Conservation (phyloP, 208 protist species). For the Acanthamoeba lenticulata region DNA sequence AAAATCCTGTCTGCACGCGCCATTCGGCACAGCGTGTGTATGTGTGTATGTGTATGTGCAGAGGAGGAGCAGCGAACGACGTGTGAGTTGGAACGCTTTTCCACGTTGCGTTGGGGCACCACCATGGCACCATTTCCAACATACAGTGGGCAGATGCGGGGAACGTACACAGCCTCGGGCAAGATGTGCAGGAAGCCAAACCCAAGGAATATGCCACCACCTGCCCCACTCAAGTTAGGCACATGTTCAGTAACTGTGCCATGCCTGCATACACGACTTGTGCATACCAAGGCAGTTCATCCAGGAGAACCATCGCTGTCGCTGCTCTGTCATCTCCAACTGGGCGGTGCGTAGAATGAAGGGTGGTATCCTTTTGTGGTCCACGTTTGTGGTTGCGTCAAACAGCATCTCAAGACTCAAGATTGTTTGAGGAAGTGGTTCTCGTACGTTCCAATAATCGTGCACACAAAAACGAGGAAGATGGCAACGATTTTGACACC, state of each 20-base stretch:
- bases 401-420: no score
- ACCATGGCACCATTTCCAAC: no score
- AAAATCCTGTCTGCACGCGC: background rate
- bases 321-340: background rate
- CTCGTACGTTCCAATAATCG: slow-evolving; percentile 24
- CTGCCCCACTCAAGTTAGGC: background rate
- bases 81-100: background rate
- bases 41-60: no score
- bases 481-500: slow-evolving; percentile 11
- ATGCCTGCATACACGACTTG: background rate
- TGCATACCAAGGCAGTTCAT: slow-evolving; percentile 37
- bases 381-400: no score
- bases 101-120: background rate
- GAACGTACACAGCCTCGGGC: slow-evolving; percentile 27
- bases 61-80: background rate
- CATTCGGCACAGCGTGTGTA: no score
- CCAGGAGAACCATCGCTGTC: background rate
- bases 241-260: background rate
- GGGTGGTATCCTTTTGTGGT: background rate
- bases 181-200: slow-evolving; percentile 32
- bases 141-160: background rate
- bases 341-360: background rate
- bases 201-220: slow-evolving; percentile 23
- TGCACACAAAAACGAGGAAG: background rate
- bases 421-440: background rate